Evolutionary conservation across 257 asterid genomes (phyloP), one percentile per base, ranked within the genome.

Genomic region (Vinca minor): DNA sequence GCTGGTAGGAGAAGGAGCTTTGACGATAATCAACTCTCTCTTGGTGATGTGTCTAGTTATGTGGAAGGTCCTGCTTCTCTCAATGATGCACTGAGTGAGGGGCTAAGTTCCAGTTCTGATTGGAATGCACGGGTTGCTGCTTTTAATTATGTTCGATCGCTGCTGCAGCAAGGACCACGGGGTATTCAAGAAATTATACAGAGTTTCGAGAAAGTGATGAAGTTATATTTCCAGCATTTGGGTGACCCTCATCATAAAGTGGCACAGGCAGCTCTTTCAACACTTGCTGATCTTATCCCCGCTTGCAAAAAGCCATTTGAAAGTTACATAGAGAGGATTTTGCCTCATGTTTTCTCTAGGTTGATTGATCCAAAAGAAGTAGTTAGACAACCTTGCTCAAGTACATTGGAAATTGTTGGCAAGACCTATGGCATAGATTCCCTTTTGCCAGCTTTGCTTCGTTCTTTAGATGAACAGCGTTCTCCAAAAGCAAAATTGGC

Each of bases 201-300:
- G 80, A 89, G 95, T 75, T 93, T 93, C 69, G 99, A 93, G 86
- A 93, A 89, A 80, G 95, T 93, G 75, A 93, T 93, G 97, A 93
- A 93, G 82, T 81, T 93, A 62, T 93, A 84, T 78, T 93, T 89
- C 79, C 97, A 86, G 86, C 97, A 93, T 78, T 84, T 93, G 87
- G 99, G 87, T 78, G 99, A 93, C 71, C 97, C 97, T 69, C 99
- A 93, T 74, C 99, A 93, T 77, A 93, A 93, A 77, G 99, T 93
- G 72, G 99, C 99, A 48, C 99, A 93, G 75, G 97, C 99, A 31
- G 99, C 97, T 67, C 92, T 93, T 62, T 87, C 95, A 68, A 89
- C 99, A 61, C 96, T 93, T 67, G 95, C 97, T 11, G 97, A 87
- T 71, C 91, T 93, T 74, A 89, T 93, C 63, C 97, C 97, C 10